Conservation (phyloP, 495 filamentous ascomycete species). For the Penicilliopsis zonata region DNA sequence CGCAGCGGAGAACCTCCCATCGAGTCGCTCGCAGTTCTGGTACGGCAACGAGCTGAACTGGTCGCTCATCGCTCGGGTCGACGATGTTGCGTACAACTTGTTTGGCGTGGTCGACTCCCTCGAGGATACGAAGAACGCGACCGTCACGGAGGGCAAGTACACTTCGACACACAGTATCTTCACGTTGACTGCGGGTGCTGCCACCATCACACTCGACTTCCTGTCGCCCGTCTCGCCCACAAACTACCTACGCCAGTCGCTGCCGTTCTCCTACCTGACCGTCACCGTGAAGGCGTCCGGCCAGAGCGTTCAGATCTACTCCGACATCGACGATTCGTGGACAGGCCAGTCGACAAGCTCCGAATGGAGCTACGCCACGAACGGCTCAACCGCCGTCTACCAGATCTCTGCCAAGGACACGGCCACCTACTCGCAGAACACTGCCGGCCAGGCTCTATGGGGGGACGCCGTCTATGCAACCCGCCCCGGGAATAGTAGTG, state of each 20-base stretch:
- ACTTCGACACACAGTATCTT: conserved; percentile 30
- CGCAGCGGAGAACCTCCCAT: conserved; percentile 16
- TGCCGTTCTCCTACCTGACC: conserved; percentile 69
- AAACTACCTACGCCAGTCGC: conserved; percentile 63
- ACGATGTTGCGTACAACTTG: conserved; percentile 29
- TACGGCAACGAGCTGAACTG: conserved; percentile 27
- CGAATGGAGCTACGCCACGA: conserved; percentile 13
- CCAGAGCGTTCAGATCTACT: conserved; percentile 25
- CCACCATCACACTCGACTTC: conserved; percentile 38
- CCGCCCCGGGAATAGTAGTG: conserved; percentile 8
- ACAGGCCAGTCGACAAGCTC: conserved; percentile 22
- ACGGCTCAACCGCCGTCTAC: conserved; percentile 15
- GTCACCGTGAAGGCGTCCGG: conserved; percentile 36
- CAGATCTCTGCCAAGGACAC: conserved; percentile 12
- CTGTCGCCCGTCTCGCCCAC: conserved; percentile 72
- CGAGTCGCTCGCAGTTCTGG: conserved; percentile 32
- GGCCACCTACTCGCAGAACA: conserved; percentile 17
- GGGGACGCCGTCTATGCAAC: conserved; percentile 29
- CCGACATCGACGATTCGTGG: conserved; percentile 32
- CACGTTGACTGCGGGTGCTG: conserved; percentile 20
- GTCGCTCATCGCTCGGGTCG: conserved; percentile 29
- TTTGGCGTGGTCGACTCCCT: conserved; percentile 23
- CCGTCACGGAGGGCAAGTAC: conserved; percentile 20
- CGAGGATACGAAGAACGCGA: conserved; percentile 13
- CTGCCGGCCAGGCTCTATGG: conserved; percentile 24